Base-by-base conservation (phyloP, 164 flowering plant genomes). In the Tetrastigma voinierianum region DNA sequence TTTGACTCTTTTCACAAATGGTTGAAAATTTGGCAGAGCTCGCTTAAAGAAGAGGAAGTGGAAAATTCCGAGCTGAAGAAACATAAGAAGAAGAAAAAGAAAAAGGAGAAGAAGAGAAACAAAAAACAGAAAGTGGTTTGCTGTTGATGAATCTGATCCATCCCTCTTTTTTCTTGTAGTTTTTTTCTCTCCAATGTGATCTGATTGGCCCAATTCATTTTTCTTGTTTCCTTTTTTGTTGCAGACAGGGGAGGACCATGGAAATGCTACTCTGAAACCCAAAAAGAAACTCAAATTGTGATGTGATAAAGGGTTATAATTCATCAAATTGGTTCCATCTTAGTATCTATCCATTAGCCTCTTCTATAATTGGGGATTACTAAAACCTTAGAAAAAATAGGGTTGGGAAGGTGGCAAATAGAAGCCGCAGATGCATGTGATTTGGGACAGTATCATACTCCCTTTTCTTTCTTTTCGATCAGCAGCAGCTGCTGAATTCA, bases 121-220 rank as follows among this genome's bases (percentile, higher is more conserved):
- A 77, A 76, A 69, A 79, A 61, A 45, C 74, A 70, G 56, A 78
- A 83, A 87, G 87, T 83, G 49, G 15, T 19, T 25, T 58, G 73
- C 49, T 56, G 32, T 10, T 20, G 57, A 9, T n/a, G 59, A 40
- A 10, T 56, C 20, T 49, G 4, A 15, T 11, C 9, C 1, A 40
- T n/a, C 10, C 9, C 40, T 40, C 20, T 20, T 24, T 46, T 43
- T 23, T 4, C 11, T 58, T 40, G 4, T 23, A 64, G 59, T 8
- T 40, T 44, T 10, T 64, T 44, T 19, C 1, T 8, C 6, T 32
- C 6, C 0, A 32, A 32, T 32, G 40, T 32, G 40, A 32, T 32
- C 40, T 32, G 40, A 32, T 32, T 32, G 6, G 6, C 6, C 57
- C 10, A 19, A 21, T 53, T 53, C 57, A 15, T 19, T 18, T 53